Evolutionary conservation across 768 basidiomycete species (phyloP), one percentile per base, ranked within the genome.

Genomic region (Mycena rebaudengoi): DNA sequence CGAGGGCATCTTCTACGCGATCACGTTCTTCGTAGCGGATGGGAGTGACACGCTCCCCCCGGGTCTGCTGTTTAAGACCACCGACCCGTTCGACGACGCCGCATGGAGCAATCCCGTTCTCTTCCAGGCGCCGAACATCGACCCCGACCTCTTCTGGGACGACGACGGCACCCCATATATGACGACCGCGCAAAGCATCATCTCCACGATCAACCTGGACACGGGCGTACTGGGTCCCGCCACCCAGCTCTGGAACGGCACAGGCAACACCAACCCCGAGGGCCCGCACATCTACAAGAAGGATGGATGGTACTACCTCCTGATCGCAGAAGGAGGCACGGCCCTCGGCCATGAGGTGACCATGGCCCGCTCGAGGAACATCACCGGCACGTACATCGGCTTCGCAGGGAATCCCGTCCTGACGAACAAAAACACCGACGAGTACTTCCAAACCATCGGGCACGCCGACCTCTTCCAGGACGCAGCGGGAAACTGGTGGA

Each of bases 381-480:
- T 65, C 54, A 67, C 55, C 25, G 76, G 76, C n/a, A 74, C 75
- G 20, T 64, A 63, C 25, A 46, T 50, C 30, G 62, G 62, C 54
- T 63, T 56, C 41, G 62, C 49, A 32, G 53, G 62, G 29, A 63
- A 63, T 51, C 62, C 62, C 41, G 62, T 63, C 40, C 39, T 63
- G 46, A 63, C 62, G 53, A 63, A 66, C 32, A 66, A 72, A 62
- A 30, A 68, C 64, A 51, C 69, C 62, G 48, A 54, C 66, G 32
- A 71, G 61, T 63, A 63, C 37, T 66, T 76, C 43, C 72, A 72
- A 56, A 73, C 74, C 12, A 74, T 76, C 28, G 76, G 76, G 11
- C 76, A 78, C 59, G 69, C 74, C 35, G 76, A 78, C 64, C 23
- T 78, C 21, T 68, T 76, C 50, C 64, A 74, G 26, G 73, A 73